Base-by-base conservation (phyloP, 2,329 filamentous ascomycete genomes). In the Paecilomyces sp. region DNA sequence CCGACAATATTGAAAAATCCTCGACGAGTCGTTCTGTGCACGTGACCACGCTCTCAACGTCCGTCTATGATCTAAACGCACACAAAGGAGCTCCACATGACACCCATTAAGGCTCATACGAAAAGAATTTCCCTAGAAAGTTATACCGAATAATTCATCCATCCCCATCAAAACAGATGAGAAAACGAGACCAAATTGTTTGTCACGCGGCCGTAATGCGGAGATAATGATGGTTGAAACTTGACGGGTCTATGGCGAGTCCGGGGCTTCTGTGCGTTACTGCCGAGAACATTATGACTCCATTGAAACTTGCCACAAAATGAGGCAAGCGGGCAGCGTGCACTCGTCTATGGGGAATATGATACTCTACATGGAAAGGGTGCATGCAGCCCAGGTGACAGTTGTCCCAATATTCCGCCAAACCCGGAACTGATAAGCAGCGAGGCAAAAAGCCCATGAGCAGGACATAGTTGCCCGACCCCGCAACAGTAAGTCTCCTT, bases 391-490 rank as follows among this genome's bases (percentile, higher is more conserved):
- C 51, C 51, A 30, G 25, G 24, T 53, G 51, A 53, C 51, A 30
- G 51, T 53, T 53, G 51, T 53, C 22, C 51, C 28, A 53, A n/a
- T 53, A 25, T 25, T 28, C 28, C 51, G 15, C 51, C 22, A n/a
- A 53, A 53, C 28, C 51, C n/a, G 51, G 22, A 13, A 25, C 13
- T 53, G 51, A 30, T 53, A 53, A 53, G 51, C 51, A 53, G 13
- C 22, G 12, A 53, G 13, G 52, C 25, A 30, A 18, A 30, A 18
- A 28, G 25, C 2, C 52, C 6, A 22, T 7, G 52, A 54, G 13
- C 25, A 54, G 59, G 33, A 25, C 12, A 53, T 64, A 64, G 63
- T 66, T 62, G 65, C 64, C 65, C 65, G 65, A 67, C 65, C 61
- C 64, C 63, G 62, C 64, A 66, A 63, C 56, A 8, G 56, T 56